Evolutionary conservation across 2,329 filamentous ascomycete species (phyloP).

Genomic region (Aspergillus puulaauensis): DNA sequence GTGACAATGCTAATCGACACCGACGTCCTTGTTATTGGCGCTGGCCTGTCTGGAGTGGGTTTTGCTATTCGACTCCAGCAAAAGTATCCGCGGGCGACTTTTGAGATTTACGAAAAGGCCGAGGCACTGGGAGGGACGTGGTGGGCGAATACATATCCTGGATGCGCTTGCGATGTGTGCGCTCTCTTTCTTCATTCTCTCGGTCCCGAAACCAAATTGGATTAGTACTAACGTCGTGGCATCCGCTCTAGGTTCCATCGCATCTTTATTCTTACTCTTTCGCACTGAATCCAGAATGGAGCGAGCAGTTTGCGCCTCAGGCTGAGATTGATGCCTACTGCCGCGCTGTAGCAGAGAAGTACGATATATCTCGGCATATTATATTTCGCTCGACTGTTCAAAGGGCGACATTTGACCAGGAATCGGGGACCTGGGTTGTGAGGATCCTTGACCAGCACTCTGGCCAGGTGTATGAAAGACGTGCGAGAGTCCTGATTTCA

Average conservation of each 20-base stretch:
- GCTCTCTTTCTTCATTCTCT: background rate
- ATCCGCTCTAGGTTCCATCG: conserved; percentile 28
- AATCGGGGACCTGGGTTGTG: background rate
- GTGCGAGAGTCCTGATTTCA: conserved; percentile 28
- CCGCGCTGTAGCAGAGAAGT: conserved; percentile 17
- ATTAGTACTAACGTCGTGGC: background rate
- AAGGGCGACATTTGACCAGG: conserved; percentile 1
- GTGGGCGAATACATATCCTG: conserved; percentile 37
- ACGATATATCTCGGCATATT: conserved; percentile 24
- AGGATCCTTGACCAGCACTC: conserved; percentile 4
- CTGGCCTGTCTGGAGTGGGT: conserved; percentile 49
- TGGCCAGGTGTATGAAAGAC: conserved; percentile 14
- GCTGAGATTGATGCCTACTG: conserved; percentile 36
- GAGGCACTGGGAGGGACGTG: conserved; percentile 39
- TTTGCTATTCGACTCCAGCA: conserved; percentile 48
- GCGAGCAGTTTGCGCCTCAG: conserved; percentile 34
- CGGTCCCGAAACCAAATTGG: background rate
- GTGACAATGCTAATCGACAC: conserved; percentile 31
- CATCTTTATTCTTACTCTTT: conserved; percentile 48
- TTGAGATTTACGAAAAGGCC: conserved; percentile 47
- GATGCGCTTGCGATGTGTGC: conserved; percentile 39
- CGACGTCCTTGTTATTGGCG: conserved; percentile 52
- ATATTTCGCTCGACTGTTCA: conserved; percentile 22
- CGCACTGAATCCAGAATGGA: conserved; percentile 43
- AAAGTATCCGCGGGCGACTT: conserved; percentile 37